These are phyloP conservation scores for Auxenochlorella protothecoides DNA, from an alignment of 139 green algal species.

Conservation along the genomic window DNA sequence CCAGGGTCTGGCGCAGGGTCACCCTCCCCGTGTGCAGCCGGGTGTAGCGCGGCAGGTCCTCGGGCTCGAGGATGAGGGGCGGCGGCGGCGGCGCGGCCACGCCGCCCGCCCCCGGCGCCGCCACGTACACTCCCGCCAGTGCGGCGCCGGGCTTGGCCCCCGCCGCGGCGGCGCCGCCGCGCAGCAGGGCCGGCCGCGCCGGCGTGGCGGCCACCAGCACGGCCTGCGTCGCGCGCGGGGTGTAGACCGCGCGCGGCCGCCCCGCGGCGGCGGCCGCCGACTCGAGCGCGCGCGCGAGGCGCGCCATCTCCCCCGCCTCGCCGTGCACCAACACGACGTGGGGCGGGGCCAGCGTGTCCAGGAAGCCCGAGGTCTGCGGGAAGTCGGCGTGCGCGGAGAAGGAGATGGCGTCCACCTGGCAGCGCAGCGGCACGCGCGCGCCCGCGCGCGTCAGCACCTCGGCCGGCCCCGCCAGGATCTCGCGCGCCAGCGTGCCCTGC, in stretches of 20 bases:
- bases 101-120: too few species aligned
- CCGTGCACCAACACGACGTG: slow-evolving; percentile 96
- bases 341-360: slow-evolving; percentile 67
- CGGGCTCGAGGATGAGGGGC: slow-evolving; percentile 39
- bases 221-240: slow-evolving; percentile 41
- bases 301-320: slow-evolving; percentile 76
- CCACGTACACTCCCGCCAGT: too few species aligned
- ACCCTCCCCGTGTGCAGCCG: slow-evolving; percentile 64
- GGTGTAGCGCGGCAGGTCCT: slow-evolving; percentile 82
- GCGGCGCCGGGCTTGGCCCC: too few species aligned
- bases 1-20: slow-evolving; percentile 67
- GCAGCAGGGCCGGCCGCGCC: too few species aligned
- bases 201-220: slow-evolving; percentile 11
- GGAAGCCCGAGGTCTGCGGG: slow-evolving; percentile 87
- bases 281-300: slow-evolving; percentile 66
- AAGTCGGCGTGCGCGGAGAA: slow-evolving; percentile 98
- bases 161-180: too few species aligned
- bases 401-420: slow-evolving; percentile 85
- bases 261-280: slow-evolving; percentile 35
- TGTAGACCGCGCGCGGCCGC: slow-evolving; percentile 46
- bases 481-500: slow-evolving; percentile 87
- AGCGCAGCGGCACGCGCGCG: slow-evolving; percentile 63
- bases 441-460: slow-evolving; percentile 58
- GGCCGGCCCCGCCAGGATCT: slow-evolving; percentile 77
- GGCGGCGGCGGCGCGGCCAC: too few species aligned